Evolutionary conservation across 352 stramenopile species (phyloP).

Genomic region (Globisporangium splendens): DNA sequence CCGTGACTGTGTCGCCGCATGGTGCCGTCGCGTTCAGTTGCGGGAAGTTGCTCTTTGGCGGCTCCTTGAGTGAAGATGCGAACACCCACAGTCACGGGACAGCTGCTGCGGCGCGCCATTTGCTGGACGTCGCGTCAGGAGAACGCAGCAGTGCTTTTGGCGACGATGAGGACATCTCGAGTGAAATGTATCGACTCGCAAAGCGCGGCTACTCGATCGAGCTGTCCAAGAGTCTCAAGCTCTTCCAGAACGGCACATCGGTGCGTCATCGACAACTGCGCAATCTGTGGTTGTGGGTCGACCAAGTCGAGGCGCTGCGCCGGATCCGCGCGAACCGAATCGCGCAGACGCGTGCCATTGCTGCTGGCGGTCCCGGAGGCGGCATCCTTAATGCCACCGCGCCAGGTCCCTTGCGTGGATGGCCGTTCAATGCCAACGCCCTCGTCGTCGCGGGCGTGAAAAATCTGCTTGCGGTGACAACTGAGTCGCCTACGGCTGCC

Average conservation of each 20-base stretch:
- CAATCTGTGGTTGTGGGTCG: conserved; percentile 79
- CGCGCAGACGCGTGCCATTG: conserved; percentile 32
- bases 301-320: conserved; percentile 74
- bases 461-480: conserved; percentile 40
- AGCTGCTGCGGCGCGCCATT: conserved; percentile 30
- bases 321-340: conserved; percentile 56
- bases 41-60: conserved; percentile 64
- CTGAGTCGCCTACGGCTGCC: conserved; percentile 15
- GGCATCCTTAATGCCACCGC: conserved; percentile 18
- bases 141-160: conserved; percentile 7
- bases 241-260: conserved; percentile 42
- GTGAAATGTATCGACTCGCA: conserved; percentile 69
- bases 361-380: conserved; percentile 19
- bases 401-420: conserved; percentile 49
- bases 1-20: conserved; percentile 68
- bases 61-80: conserved; percentile 14
- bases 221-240: conserved; percentile 72
- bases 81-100: conserved; percentile 25
- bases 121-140: conserved; percentile 26
- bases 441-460: conserved; percentile 65
- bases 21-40: conserved; percentile 75
- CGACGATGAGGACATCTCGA: conserved; percentile 66
- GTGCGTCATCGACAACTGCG: conserved; percentile 46
- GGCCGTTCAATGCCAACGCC: conserved; percentile 64
- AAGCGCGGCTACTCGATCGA: conserved; percentile 75